These are phyloP conservation scores for Apiospora hydei DNA, from an alignment of 2,329 filamentous ascomycete genomes.

Conservation along the genomic window DNA sequence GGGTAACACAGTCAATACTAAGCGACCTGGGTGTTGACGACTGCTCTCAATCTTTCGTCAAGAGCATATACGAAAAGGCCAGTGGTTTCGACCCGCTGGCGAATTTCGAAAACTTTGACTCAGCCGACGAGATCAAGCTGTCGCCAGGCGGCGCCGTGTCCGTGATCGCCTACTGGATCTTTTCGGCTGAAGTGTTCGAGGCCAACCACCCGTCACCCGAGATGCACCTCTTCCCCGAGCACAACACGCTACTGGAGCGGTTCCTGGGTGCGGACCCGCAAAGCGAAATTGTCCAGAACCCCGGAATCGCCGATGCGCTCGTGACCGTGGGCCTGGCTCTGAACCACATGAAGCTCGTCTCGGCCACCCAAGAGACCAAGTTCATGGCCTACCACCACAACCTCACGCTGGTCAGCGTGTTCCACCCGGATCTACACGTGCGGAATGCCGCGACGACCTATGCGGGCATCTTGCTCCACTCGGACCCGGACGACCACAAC, in stretches of 20 bases:
- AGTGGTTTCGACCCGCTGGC: conserved; percentile 54
- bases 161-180: conserved; percentile 67
- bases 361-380: conserved; percentile 44
- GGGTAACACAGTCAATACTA: conserved; percentile 61
- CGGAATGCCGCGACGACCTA: conserved; percentile 62
- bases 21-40: conserved; percentile 65
- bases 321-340: conserved; percentile 67
- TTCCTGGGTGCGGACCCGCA: conserved; percentile 62
- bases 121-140: conserved; percentile 60
- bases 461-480: conserved; percentile 62
- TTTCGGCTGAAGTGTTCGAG: conserved; percentile 67
- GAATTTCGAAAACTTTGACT: conserved; percentile 54
- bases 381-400: conserved; percentile 69
- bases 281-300: conserved; percentile 54
- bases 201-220: conserved; percentile 60
- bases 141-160: conserved; percentile 67
- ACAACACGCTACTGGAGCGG: conserved; percentile 59
- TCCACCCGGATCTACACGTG: conserved; percentile 61
- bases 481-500: conserved; percentile 65
- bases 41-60: conserved; percentile 54
- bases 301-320: conserved; percentile 65
- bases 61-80: conserved; percentile 50
- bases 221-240: conserved; percentile 67
- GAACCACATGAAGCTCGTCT: conserved; percentile 56
- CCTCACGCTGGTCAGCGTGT: conserved; percentile 63